These are phyloP conservation scores for Calonectria honghensis DNA, from an alignment of 2,329 filamentous ascomycete species.

Conservation along the genomic window DNA sequence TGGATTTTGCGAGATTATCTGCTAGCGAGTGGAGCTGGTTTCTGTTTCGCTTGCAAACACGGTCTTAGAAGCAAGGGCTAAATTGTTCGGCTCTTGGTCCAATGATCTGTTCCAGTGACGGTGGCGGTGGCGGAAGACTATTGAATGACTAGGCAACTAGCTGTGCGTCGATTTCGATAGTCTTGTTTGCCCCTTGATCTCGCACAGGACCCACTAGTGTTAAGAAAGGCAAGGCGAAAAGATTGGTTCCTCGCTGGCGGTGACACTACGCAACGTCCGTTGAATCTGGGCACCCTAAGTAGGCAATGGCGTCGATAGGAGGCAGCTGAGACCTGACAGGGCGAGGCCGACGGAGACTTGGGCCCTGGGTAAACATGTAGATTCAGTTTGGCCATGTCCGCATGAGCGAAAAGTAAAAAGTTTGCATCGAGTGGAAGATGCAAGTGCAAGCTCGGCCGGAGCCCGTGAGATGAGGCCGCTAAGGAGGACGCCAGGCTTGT, in stretches of 20 bases:
- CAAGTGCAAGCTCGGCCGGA: background rate
- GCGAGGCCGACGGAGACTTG: too few species aligned
- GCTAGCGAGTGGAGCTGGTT: background rate
- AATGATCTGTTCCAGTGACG: background rate
- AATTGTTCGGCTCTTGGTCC: background rate
- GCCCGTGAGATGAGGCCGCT: background rate
- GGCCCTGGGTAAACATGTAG: background rate
- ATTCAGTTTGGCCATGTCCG: background rate
- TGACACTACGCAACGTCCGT: background rate
- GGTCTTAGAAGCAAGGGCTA: background rate
- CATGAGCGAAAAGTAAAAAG: background rate
- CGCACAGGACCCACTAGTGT: background rate
- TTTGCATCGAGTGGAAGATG: background rate
- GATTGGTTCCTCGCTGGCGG: background rate
- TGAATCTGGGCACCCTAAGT: background rate
- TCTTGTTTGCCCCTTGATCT: background rate
- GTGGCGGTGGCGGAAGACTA: background rate
- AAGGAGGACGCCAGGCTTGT: background rate
- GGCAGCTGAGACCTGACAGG: background rate
- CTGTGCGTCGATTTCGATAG: background rate
- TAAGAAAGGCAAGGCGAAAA: background rate
- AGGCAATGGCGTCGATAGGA: background rate
- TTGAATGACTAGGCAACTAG: background rate
- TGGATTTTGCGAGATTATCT: background rate
- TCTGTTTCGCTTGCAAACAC: background rate